Base-by-base conservation (phyloP, 148 eudicot genomes). In the Linanthus parryae region DNA sequence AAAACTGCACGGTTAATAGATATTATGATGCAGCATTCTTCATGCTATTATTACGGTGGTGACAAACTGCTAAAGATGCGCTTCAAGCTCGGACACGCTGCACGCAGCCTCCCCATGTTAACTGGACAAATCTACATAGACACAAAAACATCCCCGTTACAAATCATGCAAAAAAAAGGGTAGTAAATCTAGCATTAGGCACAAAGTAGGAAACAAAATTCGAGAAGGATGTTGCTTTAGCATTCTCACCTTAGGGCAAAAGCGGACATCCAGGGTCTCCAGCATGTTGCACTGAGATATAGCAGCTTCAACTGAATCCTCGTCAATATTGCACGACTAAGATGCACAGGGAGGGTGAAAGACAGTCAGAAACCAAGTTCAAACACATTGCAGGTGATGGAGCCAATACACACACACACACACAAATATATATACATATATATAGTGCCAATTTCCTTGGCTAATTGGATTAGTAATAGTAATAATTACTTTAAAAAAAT, bases 191-290 rank as follows among this genome's bases (percentile, higher is more conserved):
- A 57, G 13, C 1, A 28, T 2, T 2, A 17, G 3, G 2, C 18
- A 19, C 16, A 3, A 35, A 52, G 14, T 13, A 16, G 12, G 22
- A 25, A 5, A n/a, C 6, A 5, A 23, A 19, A 22, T 41, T 38
- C 3, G 16, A 14, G 20, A 2, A 2, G 39, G 33, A 38, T 54
- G 3, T n/a, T 25, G 8, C 14, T 36, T 52, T 52, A 28, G 23
- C 3, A 14, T 36, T 51, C 66, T 52, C 34, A 91, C 97, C 81
- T 81, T 86, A 1, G 79, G 81, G 52, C 98, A 92, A 59, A 81
- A 84, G 63, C 96, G 94, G 53, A 92, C 84, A 69, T 92, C 96
- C 10, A 92, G 94, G 9, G 94, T 92, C 79, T 92, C 98, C 52
- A 92, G 67, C 81, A 76, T 62, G 64, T 14, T 63, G 49, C 96